phyloP scores from a whole-genome alignment of 352 stramenopile species.

The Phytophthora europaea region DNA sequence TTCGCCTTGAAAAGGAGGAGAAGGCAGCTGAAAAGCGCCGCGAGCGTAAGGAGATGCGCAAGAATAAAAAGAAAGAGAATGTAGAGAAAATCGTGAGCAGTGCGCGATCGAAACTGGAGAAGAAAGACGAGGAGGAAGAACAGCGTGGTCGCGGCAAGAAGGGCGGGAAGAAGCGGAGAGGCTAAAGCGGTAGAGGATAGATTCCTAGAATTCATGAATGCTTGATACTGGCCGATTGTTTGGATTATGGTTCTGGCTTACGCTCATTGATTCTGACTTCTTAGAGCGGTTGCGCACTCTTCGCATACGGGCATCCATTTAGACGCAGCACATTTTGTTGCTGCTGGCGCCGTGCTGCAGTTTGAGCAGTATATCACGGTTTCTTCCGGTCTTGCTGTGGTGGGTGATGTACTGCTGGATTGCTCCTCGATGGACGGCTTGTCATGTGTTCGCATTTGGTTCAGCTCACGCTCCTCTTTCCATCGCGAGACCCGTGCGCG shows the following conservation, averaged over 20 bases:
- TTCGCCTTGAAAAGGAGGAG: conserved; percentile 76
- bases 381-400: conserved; percentile 37
- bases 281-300: conserved; percentile 61
- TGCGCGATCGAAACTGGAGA: conserved; percentile 53
- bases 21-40: conserved; percentile 83
- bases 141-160: conserved; percentile 51
- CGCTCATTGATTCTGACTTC: conserved; percentile 42
- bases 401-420: not conserved
- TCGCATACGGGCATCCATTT: conserved; percentile 90
- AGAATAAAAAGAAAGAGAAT: conserved; percentile 84
- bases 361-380: conserved; percentile 73
- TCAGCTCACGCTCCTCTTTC: conserved; percentile 80
- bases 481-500: conserved; percentile 67
- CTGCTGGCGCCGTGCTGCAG: conserved; percentile 59
- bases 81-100: conserved; percentile 71
- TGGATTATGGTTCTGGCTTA: conserved; percentile 9
- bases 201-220: not conserved
- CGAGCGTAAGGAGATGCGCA: conserved; percentile 86
- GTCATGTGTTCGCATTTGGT: conserved; percentile 72
- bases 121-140: conserved; percentile 48
- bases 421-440: conserved; percentile 34
- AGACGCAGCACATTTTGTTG: conserved; percentile 83
- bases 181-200: not conserved
- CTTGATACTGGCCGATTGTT: not conserved
- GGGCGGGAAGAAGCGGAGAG: conserved; percentile 40